A percentile compares a stretch with the other conserved stretches of the same genome.
phyloP scores from a whole-genome alignment of 2,329 filamentous ascomycete genomes.

The Fusarium sp. region DNA sequence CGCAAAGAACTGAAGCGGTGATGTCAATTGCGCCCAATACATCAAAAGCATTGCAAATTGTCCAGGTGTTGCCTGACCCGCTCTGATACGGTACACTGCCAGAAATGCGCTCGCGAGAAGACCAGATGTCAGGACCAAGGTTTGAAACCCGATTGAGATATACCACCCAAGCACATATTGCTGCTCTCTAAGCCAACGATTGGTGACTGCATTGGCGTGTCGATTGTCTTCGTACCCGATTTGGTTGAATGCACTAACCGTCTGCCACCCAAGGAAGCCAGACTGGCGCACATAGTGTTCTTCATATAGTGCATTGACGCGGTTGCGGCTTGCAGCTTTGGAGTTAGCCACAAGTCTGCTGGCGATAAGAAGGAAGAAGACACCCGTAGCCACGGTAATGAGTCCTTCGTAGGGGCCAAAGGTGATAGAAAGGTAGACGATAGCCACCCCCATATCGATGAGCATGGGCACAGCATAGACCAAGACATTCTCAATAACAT shows the following conservation, averaged over 20 bases:
- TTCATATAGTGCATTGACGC: slow-evolving; percentile 65
- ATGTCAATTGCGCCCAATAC: slow-evolving; percentile 79
- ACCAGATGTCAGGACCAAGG: slow-evolving; percentile 74
- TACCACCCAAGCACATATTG: slow-evolving; percentile 58
- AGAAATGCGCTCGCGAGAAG: slow-evolving; percentile 72
- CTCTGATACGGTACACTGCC: slow-evolving; percentile 74
- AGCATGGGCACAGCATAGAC: slow-evolving; percentile 70
- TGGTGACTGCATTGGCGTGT: slow-evolving; percentile 62
- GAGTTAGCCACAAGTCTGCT: slow-evolving; percentile 63
- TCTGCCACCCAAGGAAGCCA: slow-evolving; percentile 69
- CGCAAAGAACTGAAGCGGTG: slow-evolving; percentile 77
- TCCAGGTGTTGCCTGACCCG: slow-evolving; percentile 69
- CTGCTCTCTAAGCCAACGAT: slow-evolving; percentile 54
- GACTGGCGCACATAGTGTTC: slow-evolving; percentile 67
- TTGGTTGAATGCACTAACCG: slow-evolving; percentile 70
- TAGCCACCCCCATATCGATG: slow-evolving; percentile 69
- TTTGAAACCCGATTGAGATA: slow-evolving; percentile 66
- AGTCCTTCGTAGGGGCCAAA: slow-evolving; percentile 72
- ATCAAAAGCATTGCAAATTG: slow-evolving; percentile 78
- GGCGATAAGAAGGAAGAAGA: slow-evolving; percentile 67
- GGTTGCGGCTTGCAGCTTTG: slow-evolving; percentile 61
- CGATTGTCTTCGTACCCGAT: slow-evolving; percentile 66
- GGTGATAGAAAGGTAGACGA: slow-evolving; percentile 68
- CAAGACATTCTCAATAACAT: slow-evolving; percentile 67
- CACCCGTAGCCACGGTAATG: slow-evolving; percentile 69